These are phyloP conservation scores for Aspergillus ostianus DNA, from an alignment of 495 filamentous ascomycete species.

Conservation along the genomic window DNA sequence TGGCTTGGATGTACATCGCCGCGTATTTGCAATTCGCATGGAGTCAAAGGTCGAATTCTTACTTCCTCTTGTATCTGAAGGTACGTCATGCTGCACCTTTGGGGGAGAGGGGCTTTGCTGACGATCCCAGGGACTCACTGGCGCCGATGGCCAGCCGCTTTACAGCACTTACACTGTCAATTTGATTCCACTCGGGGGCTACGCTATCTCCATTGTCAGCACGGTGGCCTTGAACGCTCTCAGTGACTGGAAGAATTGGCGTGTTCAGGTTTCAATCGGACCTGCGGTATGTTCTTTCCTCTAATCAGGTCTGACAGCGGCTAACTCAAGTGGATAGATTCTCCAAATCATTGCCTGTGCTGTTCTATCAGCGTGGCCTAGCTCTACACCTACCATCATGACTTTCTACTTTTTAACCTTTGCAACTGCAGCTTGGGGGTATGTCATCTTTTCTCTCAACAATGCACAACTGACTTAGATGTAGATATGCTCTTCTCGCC, in stretches of 20 bases:
- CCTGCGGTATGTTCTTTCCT: conserved; percentile 5
- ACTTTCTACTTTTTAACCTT: conserved; percentile 22
- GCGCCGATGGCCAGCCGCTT: conserved; percentile 4
- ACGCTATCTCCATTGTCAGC: conserved; percentile 40
- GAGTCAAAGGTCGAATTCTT: conserved; percentile 19
- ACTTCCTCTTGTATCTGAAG: conserved; percentile 20
- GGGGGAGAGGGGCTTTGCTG: background rate
- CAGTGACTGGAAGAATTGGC: conserved; percentile 23
- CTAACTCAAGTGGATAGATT: conserved; percentile 2
- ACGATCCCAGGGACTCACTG: conserved; percentile 7
- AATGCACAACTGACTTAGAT: background rate
- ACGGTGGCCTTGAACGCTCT: conserved; percentile 18
- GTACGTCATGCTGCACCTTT: background rate
- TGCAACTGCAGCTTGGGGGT: conserved; percentile 19
- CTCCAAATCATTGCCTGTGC: conserved; percentile 10
- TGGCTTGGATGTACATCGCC: conserved; percentile 16
- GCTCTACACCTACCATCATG: conserved; percentile 14
- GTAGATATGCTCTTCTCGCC: conserved; percentile 17
- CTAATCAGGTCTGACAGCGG: background rate
- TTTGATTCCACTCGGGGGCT: conserved; percentile 43
- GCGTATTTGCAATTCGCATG: conserved; percentile 17
- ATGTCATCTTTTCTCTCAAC: background rate
- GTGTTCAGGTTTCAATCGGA: conserved; percentile 12
- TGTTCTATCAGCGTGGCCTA: conserved; percentile 19
- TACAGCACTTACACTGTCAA: conserved; percentile 32